Conservation (phyloP, 768 basidiomycete species). For the Cyclocybe aegerita region DNA sequence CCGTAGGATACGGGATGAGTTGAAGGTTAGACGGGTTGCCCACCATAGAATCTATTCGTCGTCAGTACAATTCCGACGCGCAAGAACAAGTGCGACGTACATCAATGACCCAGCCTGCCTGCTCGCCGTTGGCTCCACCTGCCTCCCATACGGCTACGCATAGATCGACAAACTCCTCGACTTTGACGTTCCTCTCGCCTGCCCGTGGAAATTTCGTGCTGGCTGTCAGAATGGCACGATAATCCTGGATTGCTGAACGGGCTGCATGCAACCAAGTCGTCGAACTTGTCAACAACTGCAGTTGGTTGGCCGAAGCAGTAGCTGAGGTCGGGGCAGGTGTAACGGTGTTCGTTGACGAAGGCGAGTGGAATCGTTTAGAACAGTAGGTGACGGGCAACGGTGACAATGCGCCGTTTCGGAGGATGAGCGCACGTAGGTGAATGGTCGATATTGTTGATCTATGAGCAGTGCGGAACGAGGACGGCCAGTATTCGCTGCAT, state of each 20-base stretch:
- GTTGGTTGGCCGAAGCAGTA: conserved; percentile 2
- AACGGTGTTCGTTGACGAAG: conserved; percentile 11
- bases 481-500: conserved; percentile 72
- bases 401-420: conserved; percentile 36
- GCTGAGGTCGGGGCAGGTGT: too few relatives aligned
- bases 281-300: background rate
- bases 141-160: conserved; percentile 84
- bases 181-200: conserved; percentile 72
- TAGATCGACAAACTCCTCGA: conserved; percentile 82
- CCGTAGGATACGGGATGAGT: conserved; percentile 81
- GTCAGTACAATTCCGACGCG: background rate
- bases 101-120: conserved; percentile 82
- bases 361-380: conserved; percentile 1
- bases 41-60: conserved; percentile 78
- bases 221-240: conserved; percentile 63
- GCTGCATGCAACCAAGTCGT: conserved; percentile 65
- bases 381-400: too few relatives aligned
- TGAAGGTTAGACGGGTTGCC: conserved; percentile 93
- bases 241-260: conserved; percentile 67
- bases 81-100: conserved; percentile 41
- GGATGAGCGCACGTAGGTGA: conserved; percentile 70
- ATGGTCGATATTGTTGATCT: conserved; percentile 69
- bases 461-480: conserved; percentile 75
- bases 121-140: conserved; percentile 65
- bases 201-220: conserved; percentile 80